Evolutionary conservation across 495 filamentous ascomycete species (phyloP), one percentile per base, ranked within the genome.

Genomic region (Evernia prunastri): DNA sequence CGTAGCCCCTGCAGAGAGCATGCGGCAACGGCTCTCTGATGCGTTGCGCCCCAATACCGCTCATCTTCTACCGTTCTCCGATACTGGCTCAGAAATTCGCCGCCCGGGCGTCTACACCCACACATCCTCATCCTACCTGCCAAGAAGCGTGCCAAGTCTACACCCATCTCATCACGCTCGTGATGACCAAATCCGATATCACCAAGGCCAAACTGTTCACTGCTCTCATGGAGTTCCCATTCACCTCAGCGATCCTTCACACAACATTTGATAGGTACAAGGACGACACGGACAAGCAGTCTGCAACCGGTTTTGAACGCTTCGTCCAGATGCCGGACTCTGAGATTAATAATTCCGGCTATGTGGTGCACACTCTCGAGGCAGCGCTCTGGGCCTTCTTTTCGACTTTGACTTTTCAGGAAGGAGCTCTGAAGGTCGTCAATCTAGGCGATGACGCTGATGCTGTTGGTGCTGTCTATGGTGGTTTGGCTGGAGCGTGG

Each of bases 391-490:
- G 80, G 79, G 74, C 63, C 6, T 77, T 82, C 54, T 81, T 78
- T 61, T 73, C 65, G 36, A 78, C 69, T 37, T 69, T 72, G 10
- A 67, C 59, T 9, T 81, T 79, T 69, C 69, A 70, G 49, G 72
- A 76, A 37, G 78, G 80, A 0, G 78, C 73, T 10, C 61, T 81
- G 60, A 73, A 68, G 39, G 76, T 74, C 6, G 80, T 81, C 0
- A 82, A 81, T 69, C 62, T 77, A 53, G 78, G 80, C 10, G 73
- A 76, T 61, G 79, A 82, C 74, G 73, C 79, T 11, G 81, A 84
- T 69, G 82, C 78, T 10, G 80, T 78, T 12, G 79, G 74, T 11
- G 80, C 79, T 8, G 72, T 82, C 39, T 80, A 80, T 67, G 81
- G 80, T 7, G 79, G 78, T 6, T 60, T 84, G 23, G 77, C 77